Base-by-base conservation (phyloP, 1,139 yeast genomes). In the Hansenula anomala region DNA sequence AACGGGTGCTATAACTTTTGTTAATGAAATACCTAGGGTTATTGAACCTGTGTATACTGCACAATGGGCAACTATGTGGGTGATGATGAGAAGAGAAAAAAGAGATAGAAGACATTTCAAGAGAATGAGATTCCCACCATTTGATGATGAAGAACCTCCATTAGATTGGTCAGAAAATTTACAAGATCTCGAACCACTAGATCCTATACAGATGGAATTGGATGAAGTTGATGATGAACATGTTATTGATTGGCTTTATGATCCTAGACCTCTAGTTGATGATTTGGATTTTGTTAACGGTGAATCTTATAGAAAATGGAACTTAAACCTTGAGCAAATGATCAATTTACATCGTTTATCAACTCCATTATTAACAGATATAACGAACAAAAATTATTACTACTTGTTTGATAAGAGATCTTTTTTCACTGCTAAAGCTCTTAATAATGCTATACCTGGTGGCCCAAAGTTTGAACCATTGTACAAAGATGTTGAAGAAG, bases 111-210 rank as follows among this genome's bases (percentile, higher is more conserved):
- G 80, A 31, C 95, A 87, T 57, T 92, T 94, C 62, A 84, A 88
- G 52, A 73, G 99, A 51, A 81, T 92, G 85, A 72, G 89, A 40
- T 85, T 92, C 51, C 99, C 99, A 1, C 92, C 96, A 0, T 89
- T 92, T 64, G 98, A 94, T 61, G 99, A 94, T 56, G 98, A 94
- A 58, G 97, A 90, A 58, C 96, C 97, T 0, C 95, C 95, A 1
- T 60, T 90, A 31, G 79, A 83, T 45, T 92, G 89, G 82, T 56
- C 79, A 19, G 95, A 88, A 44, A 84, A 86, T 51, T 66, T 89
- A 17, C 85, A 86, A 44, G 83, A 78, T 24, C 62, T 79, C 1
- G 92, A 83, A 36, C 84, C 90, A 0, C 69, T 76, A 7, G 90
- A 83, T 27, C 72, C 92, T 0, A 76, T 90, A 24, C 76, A 71